Base-by-base conservation (phyloP, 1,284 basidiomycete species). In the Naganishia sp. region DNA sequence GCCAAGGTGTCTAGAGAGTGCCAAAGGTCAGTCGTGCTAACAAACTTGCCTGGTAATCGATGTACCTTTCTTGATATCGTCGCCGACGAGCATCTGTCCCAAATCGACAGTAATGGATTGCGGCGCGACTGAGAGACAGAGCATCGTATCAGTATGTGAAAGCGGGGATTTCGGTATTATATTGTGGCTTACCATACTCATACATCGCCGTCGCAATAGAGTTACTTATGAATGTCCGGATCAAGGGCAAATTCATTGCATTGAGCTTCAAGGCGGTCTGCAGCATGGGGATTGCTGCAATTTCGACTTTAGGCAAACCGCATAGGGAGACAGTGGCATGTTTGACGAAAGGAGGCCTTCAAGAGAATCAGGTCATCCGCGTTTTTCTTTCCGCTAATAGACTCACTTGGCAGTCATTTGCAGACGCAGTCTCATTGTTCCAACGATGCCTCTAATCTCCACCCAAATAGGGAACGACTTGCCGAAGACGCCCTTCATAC, bases 281-380 rank as follows among this genome's bases (percentile, higher is more conserved):
- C 6, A 65, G 28, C 45, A 65, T 52, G 2, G 64, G 64, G 21
- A 65, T 65, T 9, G 64, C 64, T 23, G 64, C 55, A 16, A 65
- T 65, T 25, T 65, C 64, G 23, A 65, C 49, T 33, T 65, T 65
- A 10, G 64, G 64, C 46, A 65, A 31, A 5, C 64, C 64, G 16
- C 55, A 44, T 33, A 71, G 65, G 21, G 67, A 72, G 54, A 68
- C 69, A 43, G 72, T 72, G 21, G 67, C 67, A 56, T 70, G 63
- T 63, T 71, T 71, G 36, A 70, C 56, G 49, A 68, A 68, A 3
- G 67, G 67, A 16, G 67, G 67, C 23, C 63, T 68, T 23, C 3
- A 33, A 25, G 16, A 6, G 39, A 3, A 25, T 56, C 23, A 56
- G 43, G 2, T 5, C 11, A 42, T 43, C 4, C 18, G 10, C 44